phyloP scores from a whole-genome alignment of 306 rosid genomes.

The Purshia tridentata region DNA sequence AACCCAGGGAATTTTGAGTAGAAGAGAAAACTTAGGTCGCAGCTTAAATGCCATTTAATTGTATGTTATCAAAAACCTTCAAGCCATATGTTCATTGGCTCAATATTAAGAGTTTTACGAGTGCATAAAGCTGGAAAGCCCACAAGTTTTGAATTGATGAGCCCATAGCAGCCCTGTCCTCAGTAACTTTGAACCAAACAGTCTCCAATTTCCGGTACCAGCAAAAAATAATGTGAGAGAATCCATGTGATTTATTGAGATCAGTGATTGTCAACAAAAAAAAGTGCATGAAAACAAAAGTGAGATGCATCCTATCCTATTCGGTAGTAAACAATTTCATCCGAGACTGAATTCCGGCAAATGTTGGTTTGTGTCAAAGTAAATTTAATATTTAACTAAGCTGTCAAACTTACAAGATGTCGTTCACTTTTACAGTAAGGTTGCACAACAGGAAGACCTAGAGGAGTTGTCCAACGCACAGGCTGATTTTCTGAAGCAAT shows the following conservation, averaged over 20 bases:
- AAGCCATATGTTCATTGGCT: background rate
- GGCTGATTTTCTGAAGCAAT: constrained; percentile 79
- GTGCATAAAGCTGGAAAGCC: background rate
- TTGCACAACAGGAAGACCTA: constrained; percentile 89
- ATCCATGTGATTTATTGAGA: background rate
- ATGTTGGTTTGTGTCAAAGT: background rate
- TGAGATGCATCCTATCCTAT: background rate
- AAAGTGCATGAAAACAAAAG: background rate
- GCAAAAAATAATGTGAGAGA: background rate
- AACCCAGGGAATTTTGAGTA: background rate
- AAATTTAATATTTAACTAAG: background rate
- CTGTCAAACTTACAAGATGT: constrained; percentile 58
- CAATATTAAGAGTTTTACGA: background rate
- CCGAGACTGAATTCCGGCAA: background rate
- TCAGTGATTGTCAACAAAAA: no score
- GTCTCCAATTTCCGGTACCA: background rate
- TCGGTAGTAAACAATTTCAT: background rate
- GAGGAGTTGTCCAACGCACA: constrained; percentile 87
- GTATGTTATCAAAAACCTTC: background rate
- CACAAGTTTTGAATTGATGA: background rate
- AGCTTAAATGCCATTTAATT: background rate
- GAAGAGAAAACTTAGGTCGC: background rate
- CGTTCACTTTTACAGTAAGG: constrained; percentile 74
- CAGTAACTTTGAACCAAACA: background rate
- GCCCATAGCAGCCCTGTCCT: background rate